These are phyloP conservation scores for Penicillium expansum DNA, from an alignment of 2,329 filamentous ascomycete species.

Conservation along the genomic window DNA sequence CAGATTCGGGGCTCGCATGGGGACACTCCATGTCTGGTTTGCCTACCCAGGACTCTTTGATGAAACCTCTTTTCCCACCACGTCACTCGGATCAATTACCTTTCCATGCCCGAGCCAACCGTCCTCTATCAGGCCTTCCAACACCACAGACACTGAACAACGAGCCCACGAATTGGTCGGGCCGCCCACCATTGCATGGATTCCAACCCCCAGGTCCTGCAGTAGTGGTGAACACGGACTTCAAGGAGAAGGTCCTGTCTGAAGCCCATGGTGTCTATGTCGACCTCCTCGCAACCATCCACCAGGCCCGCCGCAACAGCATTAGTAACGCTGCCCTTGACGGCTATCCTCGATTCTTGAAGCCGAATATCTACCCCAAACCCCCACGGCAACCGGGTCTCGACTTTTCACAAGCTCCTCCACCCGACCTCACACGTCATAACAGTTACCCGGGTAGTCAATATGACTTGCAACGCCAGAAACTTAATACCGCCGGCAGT, in stretches of 20 bases:
- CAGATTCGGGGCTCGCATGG: conserved; percentile 34
- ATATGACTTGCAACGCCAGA: conserved; percentile 30
- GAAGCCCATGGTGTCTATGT: conserved; percentile 73
- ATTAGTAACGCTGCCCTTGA: conserved; percentile 48
- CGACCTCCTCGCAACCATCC: conserved; percentile 65
- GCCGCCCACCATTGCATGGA: conserved; percentile 16
- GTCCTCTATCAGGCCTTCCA: conserved; percentile 23
- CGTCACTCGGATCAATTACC: conserved; percentile 38
- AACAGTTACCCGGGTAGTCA: conserved; percentile 40
- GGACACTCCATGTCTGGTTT: conserved; percentile 29
- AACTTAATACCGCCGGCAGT: conserved; percentile 13
- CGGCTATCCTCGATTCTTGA: conserved; percentile 44
- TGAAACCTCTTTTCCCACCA: conserved; percentile 39
- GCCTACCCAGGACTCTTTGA: conserved; percentile 28
- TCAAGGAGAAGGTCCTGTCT: conserved; percentile 66
- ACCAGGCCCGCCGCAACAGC: conserved; percentile 50
- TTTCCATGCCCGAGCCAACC: conserved; percentile 28
- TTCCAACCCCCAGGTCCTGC: conserved; percentile 25
- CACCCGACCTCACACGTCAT: conserved; percentile 28
- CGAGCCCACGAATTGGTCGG: conserved; percentile 28
- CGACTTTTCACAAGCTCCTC: conserved; percentile 44
- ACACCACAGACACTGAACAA: conserved; percentile 24
- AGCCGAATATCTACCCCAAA: conserved; percentile 61
- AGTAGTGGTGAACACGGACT: conserved; percentile 46
- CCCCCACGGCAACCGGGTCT: conserved; percentile 58